phyloP scores from a whole-genome alignment of 768 basidiomycete genomes.

The Leucocoprinus leucothites region DNA sequence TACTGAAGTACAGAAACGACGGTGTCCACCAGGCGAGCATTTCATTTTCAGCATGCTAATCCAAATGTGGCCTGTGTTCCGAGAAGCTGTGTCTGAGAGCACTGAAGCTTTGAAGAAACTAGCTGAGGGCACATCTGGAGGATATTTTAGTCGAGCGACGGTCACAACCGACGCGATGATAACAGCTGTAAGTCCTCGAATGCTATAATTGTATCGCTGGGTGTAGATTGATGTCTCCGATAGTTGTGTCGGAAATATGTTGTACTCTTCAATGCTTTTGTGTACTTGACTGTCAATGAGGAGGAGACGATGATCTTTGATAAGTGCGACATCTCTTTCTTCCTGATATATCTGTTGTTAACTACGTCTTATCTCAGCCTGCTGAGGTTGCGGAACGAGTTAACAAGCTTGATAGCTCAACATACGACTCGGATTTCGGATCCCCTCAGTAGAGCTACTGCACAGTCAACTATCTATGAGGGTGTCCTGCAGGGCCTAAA shows the following conservation, averaged over 20 bases:
- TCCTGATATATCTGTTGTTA: neutral
- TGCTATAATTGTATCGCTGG: neutral
- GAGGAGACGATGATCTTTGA: conserved; percentile 97
- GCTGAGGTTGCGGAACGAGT: conserved; percentile 78
- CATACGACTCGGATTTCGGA: conserved; percentile 73
- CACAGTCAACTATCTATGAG: conserved; percentile 73
- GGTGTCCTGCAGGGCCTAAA: conserved; percentile 71
- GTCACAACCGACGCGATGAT: conserved; percentile 70
- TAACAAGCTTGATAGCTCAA: conserved; percentile 68
- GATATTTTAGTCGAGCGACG: conserved; percentile 61
- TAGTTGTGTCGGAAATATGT: conserved; percentile 79
- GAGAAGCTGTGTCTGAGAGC: conserved; percentile 84
- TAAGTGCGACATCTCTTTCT: conserved; percentile 54
- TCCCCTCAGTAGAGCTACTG: conserved; percentile 56
- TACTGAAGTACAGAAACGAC: conserved; percentile 70
- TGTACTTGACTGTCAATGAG: conserved; percentile 74
- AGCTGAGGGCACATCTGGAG: conserved; percentile 63
- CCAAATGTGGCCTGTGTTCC: conserved; percentile 91
- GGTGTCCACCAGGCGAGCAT: conserved; percentile 75
- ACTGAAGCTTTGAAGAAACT: conserved; percentile 79
- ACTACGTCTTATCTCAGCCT: conserved; percentile 53
- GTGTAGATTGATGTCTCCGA: neutral
- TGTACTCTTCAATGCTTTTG: conserved; percentile 76
- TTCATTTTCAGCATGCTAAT: conserved; percentile 81
- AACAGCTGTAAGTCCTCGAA: conserved; percentile 42